A percentile compares a stretch with the other conserved stretches of the same genome.
Conservation (phyloP, 495 filamentous ascomycete species). For the Aspergillus bridgeri region DNA sequence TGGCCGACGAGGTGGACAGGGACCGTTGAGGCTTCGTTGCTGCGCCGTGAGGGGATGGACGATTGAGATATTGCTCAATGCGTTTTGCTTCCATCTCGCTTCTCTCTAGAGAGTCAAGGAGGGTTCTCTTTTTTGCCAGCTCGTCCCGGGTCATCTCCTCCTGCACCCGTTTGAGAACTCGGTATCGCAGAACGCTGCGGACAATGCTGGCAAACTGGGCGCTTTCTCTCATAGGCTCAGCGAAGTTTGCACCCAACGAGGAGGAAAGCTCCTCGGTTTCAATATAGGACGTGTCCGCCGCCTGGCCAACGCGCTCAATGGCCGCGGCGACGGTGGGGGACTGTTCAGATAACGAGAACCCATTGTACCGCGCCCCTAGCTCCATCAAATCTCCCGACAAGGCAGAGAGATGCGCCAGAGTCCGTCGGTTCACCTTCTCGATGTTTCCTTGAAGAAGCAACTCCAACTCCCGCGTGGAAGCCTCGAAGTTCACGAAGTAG, state of each 20-base stretch:
- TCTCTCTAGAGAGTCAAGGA: constrained; percentile 78
- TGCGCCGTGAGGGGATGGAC: constrained; percentile 48
- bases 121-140: constrained; percentile 70
- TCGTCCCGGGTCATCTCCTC: constrained; percentile 97
- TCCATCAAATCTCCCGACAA: constrained; percentile 87
- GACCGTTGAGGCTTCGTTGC: constrained; percentile 60
- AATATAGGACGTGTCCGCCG: constrained; percentile 93
- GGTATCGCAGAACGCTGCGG: constrained; percentile 77
- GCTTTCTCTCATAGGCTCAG: constrained; percentile 94
- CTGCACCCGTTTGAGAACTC: constrained; percentile 88
- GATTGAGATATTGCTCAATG: constrained; percentile 85
- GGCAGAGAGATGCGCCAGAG: constrained; percentile 74
- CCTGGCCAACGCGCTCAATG: constrained; percentile 91
- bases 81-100: constrained; percentile 89
- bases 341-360: constrained; percentile 91
- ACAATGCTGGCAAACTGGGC: constrained; percentile 97
- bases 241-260: constrained; percentile 81
- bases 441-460: constrained; percentile 82
- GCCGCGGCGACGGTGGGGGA: constrained; percentile 84
- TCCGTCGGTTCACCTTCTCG: constrained; percentile 91
- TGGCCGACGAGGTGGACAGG: constrained; percentile 52
- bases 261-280: constrained; percentile 87
- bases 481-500: constrained; percentile 90
- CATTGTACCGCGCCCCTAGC: constrained; percentile 89
- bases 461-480: constrained; percentile 83